Percentiles rank a stretch among this genome's conserved stretches.
Evolutionary conservation across 768 basidiomycete species (phyloP).

Genomic region (Dentipellis sp.): DNA sequence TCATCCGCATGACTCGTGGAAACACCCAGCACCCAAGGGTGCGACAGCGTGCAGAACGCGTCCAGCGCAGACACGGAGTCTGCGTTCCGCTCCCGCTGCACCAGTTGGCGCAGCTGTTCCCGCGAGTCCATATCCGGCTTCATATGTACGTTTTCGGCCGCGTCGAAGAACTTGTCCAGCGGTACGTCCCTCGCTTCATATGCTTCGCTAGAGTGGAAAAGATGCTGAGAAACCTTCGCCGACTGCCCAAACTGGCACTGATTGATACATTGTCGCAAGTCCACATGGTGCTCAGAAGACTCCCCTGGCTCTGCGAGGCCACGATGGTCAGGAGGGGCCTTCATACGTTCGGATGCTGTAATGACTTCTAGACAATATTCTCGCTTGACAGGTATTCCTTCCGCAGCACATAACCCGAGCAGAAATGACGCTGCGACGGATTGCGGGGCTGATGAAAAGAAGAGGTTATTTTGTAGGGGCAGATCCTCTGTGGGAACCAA

Average conservation of each 20-base stretch:
- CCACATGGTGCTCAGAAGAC: not conserved
- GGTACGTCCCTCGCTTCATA: not conserved
- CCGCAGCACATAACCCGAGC: constrained; percentile 11
- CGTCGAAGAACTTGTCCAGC: not conserved
- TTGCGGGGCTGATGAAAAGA: constrained; percentile 36
- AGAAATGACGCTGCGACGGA: constrained; percentile 16
- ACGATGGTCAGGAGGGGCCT: not conserved
- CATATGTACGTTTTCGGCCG: constrained; percentile 2
- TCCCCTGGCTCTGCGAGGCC: not conserved
- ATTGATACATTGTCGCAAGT: constrained; percentile 11
- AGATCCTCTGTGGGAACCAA: constrained; percentile 66
- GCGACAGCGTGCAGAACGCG: constrained; percentile 5
- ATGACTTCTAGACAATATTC: not conserved
- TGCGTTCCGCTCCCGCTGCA: constrained; percentile 5
- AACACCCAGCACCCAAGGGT: constrained; percentile 1
- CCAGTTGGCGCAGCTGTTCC: constrained; percentile 1
- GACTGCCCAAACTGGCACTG: constrained; percentile 12
- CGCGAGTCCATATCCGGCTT: not conserved
- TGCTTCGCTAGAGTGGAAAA: not conserved
- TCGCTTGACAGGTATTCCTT: constrained; percentile 5
- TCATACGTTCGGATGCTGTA: not conserved
- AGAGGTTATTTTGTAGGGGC: constrained; percentile 64
- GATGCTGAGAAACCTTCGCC: not conserved
- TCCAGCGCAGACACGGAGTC: constrained; percentile 13
- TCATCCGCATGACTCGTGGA: constrained; percentile 33